Base-by-base conservation (phyloP, 2,329 filamentous ascomycete species). In the Aspergillus hortae region DNA sequence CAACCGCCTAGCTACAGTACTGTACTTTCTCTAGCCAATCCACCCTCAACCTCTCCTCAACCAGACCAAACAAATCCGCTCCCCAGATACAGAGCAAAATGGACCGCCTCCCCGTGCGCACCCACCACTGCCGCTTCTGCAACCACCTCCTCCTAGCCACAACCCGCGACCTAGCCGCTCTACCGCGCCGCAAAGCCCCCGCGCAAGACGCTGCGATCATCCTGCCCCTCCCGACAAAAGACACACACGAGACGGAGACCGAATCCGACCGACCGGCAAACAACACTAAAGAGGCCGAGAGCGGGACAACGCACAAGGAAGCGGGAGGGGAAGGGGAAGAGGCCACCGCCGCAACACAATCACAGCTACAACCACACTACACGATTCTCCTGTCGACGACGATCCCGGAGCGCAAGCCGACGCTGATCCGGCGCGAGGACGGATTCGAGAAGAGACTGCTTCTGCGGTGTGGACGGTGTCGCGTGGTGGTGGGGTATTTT, bases 361-460 rank as follows among this genome's bases (percentile, higher is more conserved):
- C 40, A 6, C 40, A 15, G 11, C 6, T 12, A 38, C 56, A 55
- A 48, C 60, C 60, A 40, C 70, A 70, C 50, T 71, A 75, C 62
- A 80, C 80, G 54, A 80, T 80, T 9, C 70, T 81, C 0, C 73
- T 84, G 1, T 73, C 80, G 0, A 76, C 74, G 2, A 76, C 80
- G 0, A 62, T 71, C 2, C 68, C 71, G 0, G 80, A 83, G 52
- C 66, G 71, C 1, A 77, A 75, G 36, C 66, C 79, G 5, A 74
- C 77, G 10, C 69, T 86, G 0, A 71, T 86, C 6, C 72, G 78
- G 1, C 74, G 80, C 10, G 77, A 79, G 55, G 81, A 86, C 53
- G 86, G 86, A 4, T 88, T 88, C 55, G 86, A 89, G 72, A 88
- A 86, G 73, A 70, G 86, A 15, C 74, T 79, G 51, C 59, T 83